A percentile compares a stretch with the other conserved stretches of the same genome.
phyloP scores from a whole-genome alignment of 2,329 filamentous ascomycete genomes.

The Cephalotrichum gorgonifer region DNA sequence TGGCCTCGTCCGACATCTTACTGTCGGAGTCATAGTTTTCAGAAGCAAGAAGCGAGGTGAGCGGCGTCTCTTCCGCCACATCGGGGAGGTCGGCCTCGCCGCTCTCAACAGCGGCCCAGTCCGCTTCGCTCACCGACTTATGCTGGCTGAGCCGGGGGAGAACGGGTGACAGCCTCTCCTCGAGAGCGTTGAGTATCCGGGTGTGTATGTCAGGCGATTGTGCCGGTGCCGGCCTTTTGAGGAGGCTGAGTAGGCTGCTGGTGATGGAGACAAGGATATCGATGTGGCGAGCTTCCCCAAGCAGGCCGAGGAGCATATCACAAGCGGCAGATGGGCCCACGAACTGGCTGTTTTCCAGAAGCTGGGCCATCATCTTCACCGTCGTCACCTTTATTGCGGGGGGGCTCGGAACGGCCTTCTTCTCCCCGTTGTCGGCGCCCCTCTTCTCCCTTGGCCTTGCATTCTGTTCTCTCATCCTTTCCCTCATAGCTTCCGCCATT shows the following conservation, averaged over 20 bases:
- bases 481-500: slow-evolving; percentile 16
- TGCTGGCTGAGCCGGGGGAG: slow-evolving; percentile 20
- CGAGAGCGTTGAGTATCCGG: slow-evolving; percentile 16
- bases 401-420: slow-evolving; percentile 5
- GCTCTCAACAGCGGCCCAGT: slow-evolving; percentile 14
- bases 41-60: not conserved
- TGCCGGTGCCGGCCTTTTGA: slow-evolving; percentile 8
- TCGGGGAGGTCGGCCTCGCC: slow-evolving; percentile 9
- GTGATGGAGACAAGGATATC: slow-evolving; percentile 20
- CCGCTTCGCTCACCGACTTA: slow-evolving; percentile 13
- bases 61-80: slow-evolving; percentile 9
- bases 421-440: not conserved
- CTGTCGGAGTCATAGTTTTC: not conserved
- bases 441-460: slow-evolving; percentile 5
- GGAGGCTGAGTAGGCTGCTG: slow-evolving; percentile 8
- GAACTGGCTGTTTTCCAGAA: slow-evolving; percentile 18
- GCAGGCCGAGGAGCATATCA: slow-evolving; percentile 17
- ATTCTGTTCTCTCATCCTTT: slow-evolving; percentile 17
- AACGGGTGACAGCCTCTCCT: slow-evolving; percentile 15
- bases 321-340: slow-evolving; percentile 14
- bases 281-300: slow-evolving; percentile 18
- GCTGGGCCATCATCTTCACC: slow-evolving; percentile 24
- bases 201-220: slow-evolving; percentile 7
- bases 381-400: slow-evolving; percentile 21
- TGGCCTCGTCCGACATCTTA: not conserved